Conservation (phyloP, 768 basidiomycete species). For the Lactarius akahatsu region DNA sequence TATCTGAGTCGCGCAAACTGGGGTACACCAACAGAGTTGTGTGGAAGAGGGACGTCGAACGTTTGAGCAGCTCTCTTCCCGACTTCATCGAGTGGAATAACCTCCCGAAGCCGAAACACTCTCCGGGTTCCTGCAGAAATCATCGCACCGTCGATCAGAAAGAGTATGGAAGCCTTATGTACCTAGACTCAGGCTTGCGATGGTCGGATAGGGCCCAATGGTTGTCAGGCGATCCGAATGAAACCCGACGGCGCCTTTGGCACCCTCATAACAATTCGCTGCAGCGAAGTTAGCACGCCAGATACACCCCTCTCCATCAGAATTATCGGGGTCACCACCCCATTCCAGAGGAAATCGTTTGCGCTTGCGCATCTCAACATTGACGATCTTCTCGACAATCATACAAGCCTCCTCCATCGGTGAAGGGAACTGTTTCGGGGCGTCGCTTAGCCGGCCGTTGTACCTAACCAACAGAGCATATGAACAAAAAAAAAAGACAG, state of each 20-base stretch:
- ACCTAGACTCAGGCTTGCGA: conserved; percentile 83
- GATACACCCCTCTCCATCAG: conserved; percentile 28
- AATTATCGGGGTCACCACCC: conserved; percentile 38
- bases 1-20: conserved; percentile 8
- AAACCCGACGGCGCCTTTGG: conserved; percentile 76
- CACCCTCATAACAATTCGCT: conserved; percentile 81
- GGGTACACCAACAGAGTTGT: conserved; percentile 64
- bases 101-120: conserved; percentile 73
- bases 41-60: conserved; percentile 71
- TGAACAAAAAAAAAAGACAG: background rate
- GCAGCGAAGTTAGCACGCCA: conserved; percentile 88
- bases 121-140: conserved; percentile 53
- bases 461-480: conserved; percentile 51
- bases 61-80: conserved; percentile 62
- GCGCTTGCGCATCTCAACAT: conserved; percentile 64
- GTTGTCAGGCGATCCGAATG: conserved; percentile 82
- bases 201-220: conserved; percentile 81
- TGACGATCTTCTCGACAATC: conserved; percentile 68
- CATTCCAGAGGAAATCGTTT: conserved; percentile 67
- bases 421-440: conserved; percentile 57
- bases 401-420: conserved; percentile 79
- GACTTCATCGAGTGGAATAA: conserved; percentile 62
- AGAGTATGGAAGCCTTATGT: conserved; percentile 25
- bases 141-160: background rate
- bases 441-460: conserved; percentile 63